These are phyloP conservation scores for Otatea glauca DNA, from an alignment of 176 grass and related monocot species.

Conservation along the genomic window DNA sequence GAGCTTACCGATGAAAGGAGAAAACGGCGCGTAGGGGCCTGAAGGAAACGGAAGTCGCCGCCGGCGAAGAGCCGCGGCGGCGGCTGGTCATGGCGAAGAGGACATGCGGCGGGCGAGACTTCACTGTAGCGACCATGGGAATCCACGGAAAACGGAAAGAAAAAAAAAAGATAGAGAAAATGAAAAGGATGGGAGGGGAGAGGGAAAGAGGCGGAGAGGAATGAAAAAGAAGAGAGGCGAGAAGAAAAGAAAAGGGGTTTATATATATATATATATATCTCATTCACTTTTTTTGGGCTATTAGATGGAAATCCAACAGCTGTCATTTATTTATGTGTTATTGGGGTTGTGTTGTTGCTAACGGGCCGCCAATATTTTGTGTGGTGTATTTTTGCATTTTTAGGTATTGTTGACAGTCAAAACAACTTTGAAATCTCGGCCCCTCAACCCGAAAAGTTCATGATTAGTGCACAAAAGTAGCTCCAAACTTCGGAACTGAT, in stretches of 20 bases:
- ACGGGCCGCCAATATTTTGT: too few species aligned
- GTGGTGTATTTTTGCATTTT: too few species aligned
- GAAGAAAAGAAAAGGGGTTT: slow-evolving; percentile 4
- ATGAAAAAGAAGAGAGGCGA: neutral
- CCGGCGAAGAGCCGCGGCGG: slow-evolving; percentile 32
- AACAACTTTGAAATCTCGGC: too few species aligned
- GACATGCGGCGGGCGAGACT: slow-evolving; percentile 48
- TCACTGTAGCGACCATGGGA: slow-evolving; percentile 59
- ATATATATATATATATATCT: too few species aligned
- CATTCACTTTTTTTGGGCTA: too few species aligned
- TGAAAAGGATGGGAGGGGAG: slow-evolving; percentile 21
- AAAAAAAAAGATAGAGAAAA: neutral
- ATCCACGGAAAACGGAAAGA: slow-evolving; percentile 49
- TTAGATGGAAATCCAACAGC: too few species aligned
- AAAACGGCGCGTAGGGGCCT: neutral
- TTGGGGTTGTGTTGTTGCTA: too few species aligned
- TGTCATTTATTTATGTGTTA: too few species aligned
- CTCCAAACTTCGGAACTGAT: too few species aligned
- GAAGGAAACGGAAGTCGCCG: slow-evolving; percentile 26
- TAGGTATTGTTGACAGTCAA: too few species aligned
- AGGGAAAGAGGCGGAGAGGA: neutral
- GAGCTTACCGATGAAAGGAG: slow-evolving; percentile 37
- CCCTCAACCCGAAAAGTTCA: too few species aligned
- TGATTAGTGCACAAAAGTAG: too few species aligned
- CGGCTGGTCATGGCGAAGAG: slow-evolving; percentile 48